Base-by-base conservation (phyloP, 176 grass and related monocot species). In the Cenchrus americanus region DNA sequence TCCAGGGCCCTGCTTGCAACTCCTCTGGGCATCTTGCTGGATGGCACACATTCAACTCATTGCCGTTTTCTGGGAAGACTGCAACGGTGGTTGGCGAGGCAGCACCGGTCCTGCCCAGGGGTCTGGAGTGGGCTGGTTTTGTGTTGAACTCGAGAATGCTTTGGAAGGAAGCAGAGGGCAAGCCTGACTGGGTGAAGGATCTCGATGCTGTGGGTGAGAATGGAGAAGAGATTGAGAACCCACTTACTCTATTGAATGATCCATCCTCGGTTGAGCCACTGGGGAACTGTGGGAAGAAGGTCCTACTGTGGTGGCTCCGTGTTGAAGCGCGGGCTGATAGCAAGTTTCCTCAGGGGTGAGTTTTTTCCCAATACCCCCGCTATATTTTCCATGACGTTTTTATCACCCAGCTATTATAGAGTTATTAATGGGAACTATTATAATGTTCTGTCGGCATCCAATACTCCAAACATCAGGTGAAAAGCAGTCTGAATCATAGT, bases 301-400 rank as follows among this genome's bases (percentile, higher is more conserved):
- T 99, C 34, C 82, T 96, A 10, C 75, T 96, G 11, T 99, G 97
- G 97, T 99, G 97, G 97, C 90, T 99, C 55, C 91, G 97, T 48
- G 97, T 94, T 41, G 97, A 99, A 85, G 97, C 97, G 5, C 91
- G 91, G 40, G 70, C 90, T 72, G 97, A 99, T 49, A 94, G 97
- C 91, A 99, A 99, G 81, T 99, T 96, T 73, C 97, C 97, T 44
- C 30, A 80, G 6, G 93, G 97, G 97, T 99, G 51, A 92, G 95
- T 78, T 58, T 61, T 68, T 77, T 75, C 81, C 34, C 12, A 5
- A 21, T 0, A 27, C 64, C 66, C 22, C 41, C 5, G 2, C 75
- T 73, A 74, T 57, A 22, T 76, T 62, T 57, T 63, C 15, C 32
- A 61, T 4, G 7, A 7, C 5, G 66, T 27, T 84, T 88, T 80